Percentiles rank a stretch among this genome's conserved stretches.
phyloP scores from a whole-genome alignment of 805 yeast species.

The Starmerella floricola region DNA sequence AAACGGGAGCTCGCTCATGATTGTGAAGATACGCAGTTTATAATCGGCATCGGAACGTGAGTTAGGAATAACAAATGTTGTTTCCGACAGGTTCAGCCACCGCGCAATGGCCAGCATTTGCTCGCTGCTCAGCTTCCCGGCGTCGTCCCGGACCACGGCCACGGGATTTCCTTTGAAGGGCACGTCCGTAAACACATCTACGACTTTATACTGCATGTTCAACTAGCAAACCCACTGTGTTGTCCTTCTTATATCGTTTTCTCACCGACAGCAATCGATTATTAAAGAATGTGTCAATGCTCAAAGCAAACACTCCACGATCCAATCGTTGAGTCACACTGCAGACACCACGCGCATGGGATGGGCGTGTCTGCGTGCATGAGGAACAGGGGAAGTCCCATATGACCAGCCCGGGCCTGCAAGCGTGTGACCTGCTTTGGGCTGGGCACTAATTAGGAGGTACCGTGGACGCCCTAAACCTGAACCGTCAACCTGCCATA shows the following conservation, averaged over 20 bases:
- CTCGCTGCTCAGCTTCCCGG: conserved; percentile 28
- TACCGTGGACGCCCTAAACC: no score
- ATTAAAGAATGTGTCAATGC: no score
- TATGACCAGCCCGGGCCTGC: no score
- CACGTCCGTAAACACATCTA: conserved; percentile 34
- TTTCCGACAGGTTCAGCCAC: conserved; percentile 54
- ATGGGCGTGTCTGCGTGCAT: no score
- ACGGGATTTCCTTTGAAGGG: conserved; percentile 43
- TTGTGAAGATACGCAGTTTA: conserved; percentile 40
- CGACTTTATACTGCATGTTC: conserved; percentile 21
- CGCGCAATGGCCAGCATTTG: conserved; percentile 39
- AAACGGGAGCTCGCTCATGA: conserved; percentile 40
- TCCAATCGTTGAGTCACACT: no score
- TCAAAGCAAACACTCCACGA: no score
- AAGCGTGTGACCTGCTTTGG: no score
- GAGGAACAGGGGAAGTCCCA: no score
- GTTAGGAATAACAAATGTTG: conserved; percentile 40
- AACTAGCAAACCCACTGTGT: neutral
- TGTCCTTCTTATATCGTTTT: neutral
- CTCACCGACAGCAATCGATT: no score
- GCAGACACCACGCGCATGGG: no score
- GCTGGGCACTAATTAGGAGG: no score
- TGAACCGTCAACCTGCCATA: no score
- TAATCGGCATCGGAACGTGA: conserved; percentile 35
- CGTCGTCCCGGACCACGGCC: conserved; percentile 39